Conservation (phyloP, 345 rosid genomes). For the Eutrema heterophyllum region DNA sequence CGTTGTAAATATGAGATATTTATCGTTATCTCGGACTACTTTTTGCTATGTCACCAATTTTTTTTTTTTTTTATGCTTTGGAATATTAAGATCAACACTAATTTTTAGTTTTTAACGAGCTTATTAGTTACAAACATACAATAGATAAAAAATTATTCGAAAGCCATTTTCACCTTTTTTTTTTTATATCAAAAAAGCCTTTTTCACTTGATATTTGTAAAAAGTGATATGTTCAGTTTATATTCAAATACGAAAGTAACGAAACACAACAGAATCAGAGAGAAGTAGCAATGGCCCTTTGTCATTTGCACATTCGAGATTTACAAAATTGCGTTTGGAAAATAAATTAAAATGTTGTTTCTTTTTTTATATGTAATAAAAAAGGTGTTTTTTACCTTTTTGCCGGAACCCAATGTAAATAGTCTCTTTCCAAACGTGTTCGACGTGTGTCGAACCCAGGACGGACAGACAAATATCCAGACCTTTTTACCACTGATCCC, state of each 20-base stretch:
- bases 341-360: background rate
- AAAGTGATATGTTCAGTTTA: background rate
- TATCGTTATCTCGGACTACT: background rate
- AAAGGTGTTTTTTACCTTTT: no score
- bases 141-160: background rate
- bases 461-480: no score
- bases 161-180: background rate
- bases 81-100: background rate
- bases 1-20: background rate
- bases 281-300: background rate
- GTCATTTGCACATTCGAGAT: background rate
- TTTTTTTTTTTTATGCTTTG: background rate
- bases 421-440: no score
- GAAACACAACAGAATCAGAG: background rate
- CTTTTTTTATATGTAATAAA: background rate
- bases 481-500: no score
- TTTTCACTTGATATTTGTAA: background rate
- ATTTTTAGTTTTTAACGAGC: background rate
- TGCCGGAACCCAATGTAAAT: no score
- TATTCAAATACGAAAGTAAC: background rate
- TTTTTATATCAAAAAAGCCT: background rate
- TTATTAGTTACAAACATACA: background rate
- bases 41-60: background rate
- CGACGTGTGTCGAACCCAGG: no score
- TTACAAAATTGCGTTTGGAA: background rate